phyloP scores from a whole-genome alignment of 495 filamentous ascomycete species.

The Lepraria neglecta region DNA sequence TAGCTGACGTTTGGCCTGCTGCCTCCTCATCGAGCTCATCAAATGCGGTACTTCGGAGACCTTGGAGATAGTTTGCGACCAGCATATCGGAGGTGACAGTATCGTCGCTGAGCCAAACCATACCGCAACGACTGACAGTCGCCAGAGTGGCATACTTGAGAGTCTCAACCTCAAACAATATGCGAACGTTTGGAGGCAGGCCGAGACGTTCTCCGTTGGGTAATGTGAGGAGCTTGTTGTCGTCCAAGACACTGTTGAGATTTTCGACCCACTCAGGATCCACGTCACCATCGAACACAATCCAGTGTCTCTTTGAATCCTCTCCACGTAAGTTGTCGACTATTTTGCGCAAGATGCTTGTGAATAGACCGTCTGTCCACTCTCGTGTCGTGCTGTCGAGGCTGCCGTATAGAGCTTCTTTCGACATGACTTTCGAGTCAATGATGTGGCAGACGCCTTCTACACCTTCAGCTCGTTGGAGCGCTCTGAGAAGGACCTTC shows the following conservation, averaged over 20 bases:
- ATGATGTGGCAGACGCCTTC: constrained; percentile 97
- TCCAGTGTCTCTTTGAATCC: constrained; percentile 95
- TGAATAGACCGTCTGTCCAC: constrained; percentile 98
- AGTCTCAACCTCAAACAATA: constrained; percentile 99
- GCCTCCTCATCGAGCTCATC: constrained; percentile 92
- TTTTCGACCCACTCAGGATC: constrained; percentile 99
- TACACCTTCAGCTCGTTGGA: constrained; percentile 81
- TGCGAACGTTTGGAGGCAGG: constrained; percentile 86
- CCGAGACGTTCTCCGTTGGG: constrained; percentile 97
- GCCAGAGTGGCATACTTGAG: constrained; percentile 95
- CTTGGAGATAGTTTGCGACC: constrained; percentile 81
- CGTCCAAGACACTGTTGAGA: constrained; percentile 96
- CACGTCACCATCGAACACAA: constrained; percentile 97
- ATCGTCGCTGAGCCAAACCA: constrained; percentile 99
- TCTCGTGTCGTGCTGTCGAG: constrained; percentile 94
- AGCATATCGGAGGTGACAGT: constrained; percentile 91
- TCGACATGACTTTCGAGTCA: constrained; percentile 99
- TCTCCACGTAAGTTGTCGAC: constrained; percentile 98
- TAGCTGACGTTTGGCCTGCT: constrained; percentile 70
- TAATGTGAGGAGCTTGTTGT: constrained; percentile 94
- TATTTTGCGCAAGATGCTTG: constrained; percentile 94
- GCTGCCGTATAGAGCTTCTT: constrained; percentile 91
- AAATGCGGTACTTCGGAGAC: constrained; percentile 70
- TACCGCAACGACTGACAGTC: constrained; percentile 97
- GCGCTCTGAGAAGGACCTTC: constrained; percentile 86